Evolutionary conservation across 768 basidiomycete genomes (phyloP).

Genomic region (Agrocybe pediades): DNA sequence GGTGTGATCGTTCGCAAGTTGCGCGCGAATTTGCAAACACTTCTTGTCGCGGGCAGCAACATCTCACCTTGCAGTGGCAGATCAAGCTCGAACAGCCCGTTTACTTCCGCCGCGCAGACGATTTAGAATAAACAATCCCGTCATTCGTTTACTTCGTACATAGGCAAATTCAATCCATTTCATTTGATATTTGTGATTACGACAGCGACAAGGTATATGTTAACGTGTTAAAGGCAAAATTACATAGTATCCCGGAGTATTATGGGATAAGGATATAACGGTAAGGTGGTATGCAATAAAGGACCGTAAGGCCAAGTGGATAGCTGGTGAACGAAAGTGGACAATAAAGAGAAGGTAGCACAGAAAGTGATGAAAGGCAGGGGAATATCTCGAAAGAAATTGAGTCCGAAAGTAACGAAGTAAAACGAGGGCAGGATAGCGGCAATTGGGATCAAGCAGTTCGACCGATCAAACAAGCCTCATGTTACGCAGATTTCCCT

Average conservation of each 20-base stretch:
- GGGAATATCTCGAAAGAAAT: too few relatives aligned
- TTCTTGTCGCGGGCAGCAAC: background rate
- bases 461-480: slow-evolving; percentile 42
- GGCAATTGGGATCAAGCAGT: slow-evolving; percentile 3
- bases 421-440: background rate
- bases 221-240: background rate
- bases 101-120: too few relatives aligned
- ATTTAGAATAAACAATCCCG: too few relatives aligned
- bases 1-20: background rate
- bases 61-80: background rate
- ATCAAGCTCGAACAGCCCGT: too few relatives aligned
- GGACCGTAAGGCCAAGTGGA: background rate
- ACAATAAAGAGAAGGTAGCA: background rate
- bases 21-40: slow-evolving; percentile 1
- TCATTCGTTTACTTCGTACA: too few relatives aligned
- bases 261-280: background rate
- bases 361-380: background rate
- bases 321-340: background rate
- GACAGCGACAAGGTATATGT: background rate
- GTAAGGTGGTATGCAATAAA: background rate
- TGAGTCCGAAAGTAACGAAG: background rate
- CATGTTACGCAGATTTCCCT: slow-evolving; percentile 63
- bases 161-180: too few relatives aligned
- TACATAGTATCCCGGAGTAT: background rate
- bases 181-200: background rate